Evolutionary conservation across 306 rosid species (phyloP).

Genomic region (Amphicarpaea edgeworthii): DNA sequence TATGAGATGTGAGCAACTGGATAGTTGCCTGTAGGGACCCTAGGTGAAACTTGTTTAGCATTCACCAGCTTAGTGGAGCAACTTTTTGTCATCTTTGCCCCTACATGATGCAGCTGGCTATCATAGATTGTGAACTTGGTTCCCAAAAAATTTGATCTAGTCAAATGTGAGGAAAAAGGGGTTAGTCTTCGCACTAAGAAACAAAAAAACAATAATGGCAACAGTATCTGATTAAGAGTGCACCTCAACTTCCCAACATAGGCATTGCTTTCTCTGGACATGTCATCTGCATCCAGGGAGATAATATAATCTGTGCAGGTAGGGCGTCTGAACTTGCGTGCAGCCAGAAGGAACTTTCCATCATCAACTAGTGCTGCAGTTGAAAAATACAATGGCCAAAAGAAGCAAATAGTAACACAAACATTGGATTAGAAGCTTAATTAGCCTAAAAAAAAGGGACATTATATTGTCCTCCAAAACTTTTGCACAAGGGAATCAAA

Average conservation of each 20-base stretch:
- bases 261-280: constrained; percentile 85
- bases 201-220: constrained; percentile 1
- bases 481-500: neutral
- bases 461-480: neutral
- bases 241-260: constrained; percentile 91
- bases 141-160: constrained; percentile 93
- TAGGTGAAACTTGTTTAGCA: constrained; percentile 83
- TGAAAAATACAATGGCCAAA: constrained; percentile 30
- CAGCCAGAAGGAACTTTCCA: constrained; percentile 97
- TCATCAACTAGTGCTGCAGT: constrained; percentile 74
- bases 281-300: constrained; percentile 73
- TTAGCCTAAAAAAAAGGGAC: neutral
- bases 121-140: constrained; percentile 92
- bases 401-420: neutral
- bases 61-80: constrained; percentile 82
- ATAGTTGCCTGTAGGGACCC: constrained; percentile 81
- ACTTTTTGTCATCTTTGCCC: constrained; percentile 74
- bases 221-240: constrained; percentile 27
- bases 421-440: constrained; percentile 4
- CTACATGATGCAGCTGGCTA: constrained; percentile 78
- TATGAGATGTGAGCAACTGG: constrained; percentile 90
- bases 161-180: constrained; percentile 31
- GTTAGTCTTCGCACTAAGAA: neutral
- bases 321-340: constrained; percentile 89
- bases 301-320: constrained; percentile 87